Base-by-base conservation (phyloP, 2,329 filamentous ascomycete genomes). In the Talaromyces sp. region DNA sequence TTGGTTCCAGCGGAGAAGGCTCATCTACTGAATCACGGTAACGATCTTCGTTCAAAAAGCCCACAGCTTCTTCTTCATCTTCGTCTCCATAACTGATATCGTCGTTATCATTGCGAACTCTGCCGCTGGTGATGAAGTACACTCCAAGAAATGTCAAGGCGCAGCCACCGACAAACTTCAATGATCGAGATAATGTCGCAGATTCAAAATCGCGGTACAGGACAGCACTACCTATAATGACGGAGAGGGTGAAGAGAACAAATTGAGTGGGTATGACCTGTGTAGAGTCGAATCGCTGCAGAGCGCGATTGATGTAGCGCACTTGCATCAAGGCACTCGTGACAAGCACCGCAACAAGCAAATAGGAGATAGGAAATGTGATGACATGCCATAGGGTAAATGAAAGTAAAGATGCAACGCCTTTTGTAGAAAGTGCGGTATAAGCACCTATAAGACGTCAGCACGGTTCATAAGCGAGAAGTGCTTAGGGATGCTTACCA, bases 221-320 rank as follows among this genome's bases (percentile, higher is more conserved):
- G 9, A 99, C 85, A 1, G 94, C 94, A 72, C 93, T 97, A 64
- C 95, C 95, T 60, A 97, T 84, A 70, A 99, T 98, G 68, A 98
- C 95, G 6, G 91, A 96, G 8, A 99, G 84, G 0, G 95, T 99
- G 76, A 99, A 99, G 68, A 96, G 86, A 59, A 99, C 95, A 72
- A 99, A 99, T 73, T 99, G 95, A 14, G 95, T 95, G 0, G 95
- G 95, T 68, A 99, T 99, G 70, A 99, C 95, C 76, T 97, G 93
- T 0, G 95, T 99, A 7, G 95, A 97, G 77, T 97, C 92, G 80
- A 98, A 99, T 56, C 91, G 88, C 75, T 97, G 93, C 61, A 99
- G 83, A 1, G 90, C 89, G 60, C 87, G 91, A 80, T 98, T 99
- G 75, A 99, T 86, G 75, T 98, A 99, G 74, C 92, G 94, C 71